These are phyloP conservation scores for Arachnopeziza araneosa DNA, from an alignment of 2,329 filamentous ascomycete genomes.

Conservation along the genomic window DNA sequence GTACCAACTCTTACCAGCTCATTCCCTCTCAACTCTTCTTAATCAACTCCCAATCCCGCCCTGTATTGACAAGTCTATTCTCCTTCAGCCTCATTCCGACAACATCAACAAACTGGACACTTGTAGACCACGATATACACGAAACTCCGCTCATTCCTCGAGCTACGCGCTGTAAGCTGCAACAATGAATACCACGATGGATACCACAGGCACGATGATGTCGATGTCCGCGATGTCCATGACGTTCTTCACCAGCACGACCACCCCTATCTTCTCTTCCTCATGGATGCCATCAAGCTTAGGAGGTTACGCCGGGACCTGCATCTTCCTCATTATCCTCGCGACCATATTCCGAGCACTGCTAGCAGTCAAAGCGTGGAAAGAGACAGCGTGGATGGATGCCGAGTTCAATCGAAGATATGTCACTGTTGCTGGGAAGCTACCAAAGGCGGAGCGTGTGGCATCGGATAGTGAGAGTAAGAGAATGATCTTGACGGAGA, in stretches of 20 bases:
- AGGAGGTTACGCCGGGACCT: constrained; percentile 79
- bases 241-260: constrained; percentile 59
- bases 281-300: constrained; percentile 67
- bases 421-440: constrained; percentile 61
- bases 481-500: constrained; percentile 62
- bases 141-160: no score
- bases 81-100: neutral
- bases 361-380: constrained; percentile 64
- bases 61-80: neutral
- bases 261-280: constrained; percentile 59
- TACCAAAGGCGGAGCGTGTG: constrained; percentile 31
- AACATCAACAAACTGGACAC: no score
- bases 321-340: constrained; percentile 82
- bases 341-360: constrained; percentile 64
- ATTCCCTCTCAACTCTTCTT: neutral
- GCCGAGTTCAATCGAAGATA: constrained; percentile 70
- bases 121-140: no score
- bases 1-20: neutral
- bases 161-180: neutral
- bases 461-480: constrained; percentile 49
- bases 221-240: constrained; percentile 42
- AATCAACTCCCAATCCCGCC: neutral
- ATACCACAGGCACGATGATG: constrained; percentile 45
- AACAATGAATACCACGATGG: constrained; percentile 4
- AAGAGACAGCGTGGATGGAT: constrained; percentile 61